Evolutionary conservation across 768 basidiomycete genomes (phyloP).

Genomic region (Termitomyces titanicus): DNA sequence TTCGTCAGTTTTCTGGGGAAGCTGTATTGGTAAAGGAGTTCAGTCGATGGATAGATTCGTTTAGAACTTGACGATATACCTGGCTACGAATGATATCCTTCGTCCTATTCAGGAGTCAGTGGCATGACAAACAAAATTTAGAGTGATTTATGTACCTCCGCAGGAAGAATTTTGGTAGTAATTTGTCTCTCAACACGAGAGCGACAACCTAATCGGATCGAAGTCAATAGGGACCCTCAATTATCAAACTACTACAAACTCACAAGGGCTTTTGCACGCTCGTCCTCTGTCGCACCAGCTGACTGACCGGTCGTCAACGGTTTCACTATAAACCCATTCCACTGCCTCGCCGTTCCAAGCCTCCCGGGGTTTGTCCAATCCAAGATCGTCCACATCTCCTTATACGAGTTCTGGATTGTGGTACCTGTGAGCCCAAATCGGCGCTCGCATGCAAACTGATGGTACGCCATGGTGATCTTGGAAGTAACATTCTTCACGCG

Average conservation of each 20-base stretch:
- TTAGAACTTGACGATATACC: constrained; percentile 26
- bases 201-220: constrained; percentile 49
- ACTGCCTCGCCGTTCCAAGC: constrained; percentile 71
- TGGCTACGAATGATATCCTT: constrained; percentile 75
- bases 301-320: constrained; percentile 72
- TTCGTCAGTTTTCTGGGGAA: constrained; percentile 86
- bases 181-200: constrained; percentile 51
- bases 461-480: constrained; percentile 63
- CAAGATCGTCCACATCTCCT: constrained; percentile 88
- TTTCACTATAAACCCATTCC: constrained; percentile 67
- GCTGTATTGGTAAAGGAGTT: constrained; percentile 33
- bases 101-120: constrained; percentile 38
- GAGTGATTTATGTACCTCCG: constrained; percentile 48
- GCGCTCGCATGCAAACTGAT: constrained; percentile 58
- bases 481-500: constrained; percentile 77
- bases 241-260: constrained; percentile 11
- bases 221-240: not conserved
- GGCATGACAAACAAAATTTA: not conserved
- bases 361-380: constrained; percentile 88
- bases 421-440: constrained; percentile 90
- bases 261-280: constrained; percentile 53
- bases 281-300: constrained; percentile 55
- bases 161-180: constrained; percentile 82
- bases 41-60: not conserved
- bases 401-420: constrained; percentile 79